Conservation (phyloP, 148 eudicot species). For the Nepenthes gracilis region DNA sequence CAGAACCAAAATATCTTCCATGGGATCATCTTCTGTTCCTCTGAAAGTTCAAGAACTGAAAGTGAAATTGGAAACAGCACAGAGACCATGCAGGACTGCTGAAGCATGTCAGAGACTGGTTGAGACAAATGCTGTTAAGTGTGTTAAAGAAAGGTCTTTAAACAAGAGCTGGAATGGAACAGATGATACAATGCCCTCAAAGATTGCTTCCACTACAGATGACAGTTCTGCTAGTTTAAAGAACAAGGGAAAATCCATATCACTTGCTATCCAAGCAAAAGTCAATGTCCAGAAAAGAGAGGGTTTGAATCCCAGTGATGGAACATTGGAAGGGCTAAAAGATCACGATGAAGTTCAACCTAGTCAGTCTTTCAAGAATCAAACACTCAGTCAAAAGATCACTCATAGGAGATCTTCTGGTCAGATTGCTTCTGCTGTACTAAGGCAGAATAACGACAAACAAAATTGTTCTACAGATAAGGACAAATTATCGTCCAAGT, state of each 20-base stretch:
- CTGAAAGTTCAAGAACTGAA: conserved; percentile 51
- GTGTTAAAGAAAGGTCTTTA: conserved; percentile 44
- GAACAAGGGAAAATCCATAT: conserved; percentile 59
- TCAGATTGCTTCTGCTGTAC: conserved; percentile 27
- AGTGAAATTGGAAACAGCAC: conserved; percentile 54
- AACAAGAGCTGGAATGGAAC: conserved; percentile 60
- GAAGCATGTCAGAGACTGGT: conserved; percentile 32
- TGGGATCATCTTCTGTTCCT: conserved; percentile 60
- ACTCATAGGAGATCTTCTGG: conserved; percentile 33
- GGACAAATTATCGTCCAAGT: conserved; percentile 45
- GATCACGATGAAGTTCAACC: conserved; percentile 29
- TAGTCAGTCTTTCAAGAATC: conserved; percentile 31
- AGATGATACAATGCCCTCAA: conserved; percentile 18
- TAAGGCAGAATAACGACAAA: conserved; percentile 80
- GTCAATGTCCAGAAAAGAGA: conserved; percentile 89
- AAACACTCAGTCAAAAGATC: conserved; percentile 33
- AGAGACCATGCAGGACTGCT: conserved; percentile 26
- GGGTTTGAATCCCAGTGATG: conserved; percentile 25
- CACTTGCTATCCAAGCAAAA: conserved; percentile 93
- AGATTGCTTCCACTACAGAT: conserved; percentile 30
- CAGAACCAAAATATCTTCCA: conserved; percentile 39
- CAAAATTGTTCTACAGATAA: conserved; percentile 48
- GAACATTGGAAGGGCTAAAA: conserved; percentile 27
- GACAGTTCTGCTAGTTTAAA: conserved; percentile 26
- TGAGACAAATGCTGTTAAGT: conserved; percentile 52